A percentile compares a stretch with the other conserved stretches of the same genome.
Evolutionary conservation across 2,329 filamentous ascomycete genomes (phyloP).

Genomic region (Botrytis squamosa): DNA sequence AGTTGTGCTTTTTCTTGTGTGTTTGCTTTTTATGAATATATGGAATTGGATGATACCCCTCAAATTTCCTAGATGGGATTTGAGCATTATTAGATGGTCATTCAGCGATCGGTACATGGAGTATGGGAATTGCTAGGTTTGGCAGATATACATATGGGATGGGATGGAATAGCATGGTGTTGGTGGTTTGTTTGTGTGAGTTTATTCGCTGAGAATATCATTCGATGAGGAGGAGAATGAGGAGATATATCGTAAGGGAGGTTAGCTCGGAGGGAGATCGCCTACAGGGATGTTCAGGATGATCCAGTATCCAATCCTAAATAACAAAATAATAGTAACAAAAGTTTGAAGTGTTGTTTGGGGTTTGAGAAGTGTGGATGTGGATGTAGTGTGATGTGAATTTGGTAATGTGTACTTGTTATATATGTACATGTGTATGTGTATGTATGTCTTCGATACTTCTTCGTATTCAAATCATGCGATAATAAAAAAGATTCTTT

Average conservation of each 20-base stretch:
- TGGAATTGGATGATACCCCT: background rate
- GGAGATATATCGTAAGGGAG: background rate
- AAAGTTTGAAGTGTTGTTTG: background rate
- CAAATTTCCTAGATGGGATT: background rate
- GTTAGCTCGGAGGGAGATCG: background rate
- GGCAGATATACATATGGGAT: background rate
- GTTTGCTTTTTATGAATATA: background rate
- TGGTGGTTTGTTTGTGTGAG: background rate
- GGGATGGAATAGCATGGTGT: conserved; percentile 1
- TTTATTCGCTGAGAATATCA: background rate
- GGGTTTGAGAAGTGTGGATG: no score
- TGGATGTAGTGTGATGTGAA: no score
- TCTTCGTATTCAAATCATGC: no score
- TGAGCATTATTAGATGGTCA: conserved; percentile 16
- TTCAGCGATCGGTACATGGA: background rate
- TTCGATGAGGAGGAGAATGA: background rate
- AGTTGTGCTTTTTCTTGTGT: background rate
- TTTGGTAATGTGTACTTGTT: no score
- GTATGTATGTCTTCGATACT: no score
- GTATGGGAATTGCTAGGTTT: background rate
- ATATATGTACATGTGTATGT: no score
- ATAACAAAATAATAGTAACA: background rate
- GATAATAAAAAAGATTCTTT: no score
- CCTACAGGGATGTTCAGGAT: background rate
- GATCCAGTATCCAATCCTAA: background rate